Conservation (phyloP, 1,139 yeast genomes). For the Citeromyces hawaiiensis region DNA sequence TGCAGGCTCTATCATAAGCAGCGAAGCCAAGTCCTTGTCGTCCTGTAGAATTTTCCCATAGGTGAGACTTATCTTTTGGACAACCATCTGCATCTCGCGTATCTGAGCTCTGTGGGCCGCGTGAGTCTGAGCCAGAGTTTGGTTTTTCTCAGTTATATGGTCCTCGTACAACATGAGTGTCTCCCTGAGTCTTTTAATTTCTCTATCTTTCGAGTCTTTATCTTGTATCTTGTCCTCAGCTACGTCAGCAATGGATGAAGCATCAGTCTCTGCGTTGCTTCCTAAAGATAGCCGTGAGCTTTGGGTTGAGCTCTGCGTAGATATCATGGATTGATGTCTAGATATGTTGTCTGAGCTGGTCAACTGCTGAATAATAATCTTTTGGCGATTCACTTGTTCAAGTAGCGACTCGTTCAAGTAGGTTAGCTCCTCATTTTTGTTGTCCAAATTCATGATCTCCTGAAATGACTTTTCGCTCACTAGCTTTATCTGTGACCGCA, state of each 20-base stretch:
- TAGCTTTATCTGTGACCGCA: background rate
- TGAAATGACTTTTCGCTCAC: slow-evolving; percentile 1
- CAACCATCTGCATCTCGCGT: background rate
- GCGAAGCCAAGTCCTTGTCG: background rate
- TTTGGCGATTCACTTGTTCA: background rate
- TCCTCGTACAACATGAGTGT: background rate
- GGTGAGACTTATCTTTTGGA: background rate
- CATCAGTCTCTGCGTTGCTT: background rate
- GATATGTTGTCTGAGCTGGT: background rate
- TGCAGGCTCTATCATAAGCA: background rate
- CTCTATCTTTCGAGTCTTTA: background rate
- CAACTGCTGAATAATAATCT: background rate
- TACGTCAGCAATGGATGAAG: background rate
- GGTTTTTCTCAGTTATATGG: background rate
- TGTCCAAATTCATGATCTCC: background rate
- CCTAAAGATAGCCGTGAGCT: background rate
- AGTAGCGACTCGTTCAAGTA: background rate
- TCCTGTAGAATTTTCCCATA: background rate
- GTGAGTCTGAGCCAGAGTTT: background rate
- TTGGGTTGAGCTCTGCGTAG: background rate
- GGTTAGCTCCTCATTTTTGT: background rate
- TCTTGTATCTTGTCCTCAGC: background rate
- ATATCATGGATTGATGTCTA: background rate
- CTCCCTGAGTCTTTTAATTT: background rate
- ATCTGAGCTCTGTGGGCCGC: background rate